Base-by-base conservation (phyloP, 2,329 filamentous ascomycete species). In the Apiospora rasikravindrae region DNA sequence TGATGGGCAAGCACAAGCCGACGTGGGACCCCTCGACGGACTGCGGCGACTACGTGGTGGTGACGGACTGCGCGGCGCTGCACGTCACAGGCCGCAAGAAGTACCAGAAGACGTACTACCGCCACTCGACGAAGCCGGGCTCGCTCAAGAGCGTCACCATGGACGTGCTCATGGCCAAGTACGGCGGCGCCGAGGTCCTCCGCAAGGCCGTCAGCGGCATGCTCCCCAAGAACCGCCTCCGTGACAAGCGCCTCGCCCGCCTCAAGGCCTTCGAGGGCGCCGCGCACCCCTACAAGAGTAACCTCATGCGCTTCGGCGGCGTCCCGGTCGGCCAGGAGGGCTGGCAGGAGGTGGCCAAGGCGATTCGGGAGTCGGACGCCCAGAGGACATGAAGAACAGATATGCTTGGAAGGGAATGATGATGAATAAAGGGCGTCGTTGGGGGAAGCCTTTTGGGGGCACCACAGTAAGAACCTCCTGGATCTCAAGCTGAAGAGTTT, bases 1-100 rank as follows among this genome's bases (percentile, higher is more conserved):
- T 98, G 70, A 98, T 98, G 95, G 96, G 96, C 85, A 99, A 99
- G 88, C 93, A 99, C 89, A 99, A 99, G 86, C 96, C 96, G 29
- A 98, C 96, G 83, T 99, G 91, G 86, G 94, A 98, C 84, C 96
- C 96, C 1, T 98, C 95, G 29, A 98, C 95, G 74, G 96, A 99
- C 88, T 98, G 96, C 88, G 96, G 96, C 77, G 96, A 99, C 90
- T 99, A 99, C 83, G 95, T 99, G 16, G 96, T 99, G 0, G 95
- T 96, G 69, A 94, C 94, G 49, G 92, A 95, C 82, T 98, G 96
- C 86, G 89, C 93, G 53, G 91, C 96, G 67, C 87, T 99, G 69
- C 91, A 95, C 85, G 92, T 91, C 1, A 98, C 96, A 10, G 96
- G 96, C 76, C 93, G 94, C 82, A 99, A 99, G 87, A 93, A 91